These are phyloP conservation scores for Fusarium mundagurra DNA, from an alignment of 2,329 filamentous ascomycete genomes.

Conservation along the genomic window DNA sequence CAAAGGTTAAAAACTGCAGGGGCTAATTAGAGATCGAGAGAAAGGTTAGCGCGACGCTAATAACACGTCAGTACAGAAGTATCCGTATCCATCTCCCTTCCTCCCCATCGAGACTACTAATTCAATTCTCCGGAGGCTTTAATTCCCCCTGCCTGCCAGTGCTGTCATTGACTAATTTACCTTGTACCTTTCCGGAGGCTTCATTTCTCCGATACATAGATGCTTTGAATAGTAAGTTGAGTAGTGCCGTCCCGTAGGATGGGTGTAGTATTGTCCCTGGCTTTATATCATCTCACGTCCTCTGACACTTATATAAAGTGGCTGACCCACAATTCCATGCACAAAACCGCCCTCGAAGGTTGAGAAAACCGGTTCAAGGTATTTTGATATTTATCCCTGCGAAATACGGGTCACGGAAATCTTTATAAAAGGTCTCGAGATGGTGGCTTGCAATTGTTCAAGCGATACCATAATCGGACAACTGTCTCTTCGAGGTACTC, in stretches of 20 bases:
- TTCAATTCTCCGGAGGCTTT: neutral
- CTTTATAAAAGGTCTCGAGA: too few species aligned
- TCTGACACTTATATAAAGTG: too few species aligned
- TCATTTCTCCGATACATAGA: neutral
- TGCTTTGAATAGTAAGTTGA: neutral
- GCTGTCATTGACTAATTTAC: rapidly evolving
- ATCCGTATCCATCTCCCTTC: neutral
- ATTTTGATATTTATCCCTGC: neutral
- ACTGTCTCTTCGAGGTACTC: neutral
- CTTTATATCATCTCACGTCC: neutral
- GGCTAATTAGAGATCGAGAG: neutral
- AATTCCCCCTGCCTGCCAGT: neutral
- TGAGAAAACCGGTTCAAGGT: neutral
- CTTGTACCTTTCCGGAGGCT: neutral
- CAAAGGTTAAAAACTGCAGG: neutral
- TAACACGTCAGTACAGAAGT: neutral
- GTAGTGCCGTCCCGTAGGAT: neutral
- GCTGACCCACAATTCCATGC: neutral
- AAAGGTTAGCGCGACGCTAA: neutral
- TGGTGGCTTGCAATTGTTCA: too few species aligned
- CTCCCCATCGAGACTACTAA: rapidly evolving
- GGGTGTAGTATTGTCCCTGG: neutral
- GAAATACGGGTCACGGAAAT: too few species aligned
- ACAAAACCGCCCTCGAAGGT: neutral
- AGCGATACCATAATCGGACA: too few species aligned